Percentiles rank a stretch among this genome's conserved stretches.
phyloP scores from a whole-genome alignment of 371 early-diverging fungal species.

The Cokeromyces recurvatus region DNA sequence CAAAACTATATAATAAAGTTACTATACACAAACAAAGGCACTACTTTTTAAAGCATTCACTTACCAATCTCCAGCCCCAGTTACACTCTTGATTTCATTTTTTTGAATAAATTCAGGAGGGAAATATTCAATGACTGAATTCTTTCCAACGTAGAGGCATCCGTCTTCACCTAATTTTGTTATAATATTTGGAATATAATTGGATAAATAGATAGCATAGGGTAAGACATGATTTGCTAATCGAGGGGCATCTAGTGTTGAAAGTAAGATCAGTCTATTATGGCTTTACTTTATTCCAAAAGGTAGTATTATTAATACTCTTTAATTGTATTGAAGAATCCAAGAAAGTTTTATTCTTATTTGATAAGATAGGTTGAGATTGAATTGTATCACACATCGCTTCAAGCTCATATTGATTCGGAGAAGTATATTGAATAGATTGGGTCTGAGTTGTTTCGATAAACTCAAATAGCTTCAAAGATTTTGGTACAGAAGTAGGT shows the following conservation, averaged over 20 bases:
- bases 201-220: slow-evolving; percentile 24
- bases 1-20: slow-evolving; percentile 26
- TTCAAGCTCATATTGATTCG: slow-evolving; percentile 63
- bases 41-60: background rate
- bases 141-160: slow-evolving; percentile 31
- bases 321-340: background rate
- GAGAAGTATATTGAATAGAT: slow-evolving; percentile 52
- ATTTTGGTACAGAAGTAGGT: slow-evolving; percentile 88
- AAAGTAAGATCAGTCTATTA: background rate
- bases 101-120: slow-evolving; percentile 31
- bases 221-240: slow-evolving; percentile 18
- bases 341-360: background rate
- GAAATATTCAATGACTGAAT: slow-evolving; percentile 25
- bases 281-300: background rate
- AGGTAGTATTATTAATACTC: background rate
- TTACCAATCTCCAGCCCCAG: slow-evolving; percentile 75
- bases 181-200: slow-evolving; percentile 46
- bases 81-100: slow-evolving; percentile 49
- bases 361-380: background rate
- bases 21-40: background rate
- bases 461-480: slow-evolving; percentile 51
- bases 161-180: slow-evolving; percentile 58
- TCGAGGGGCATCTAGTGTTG: slow-evolving; percentile 11
- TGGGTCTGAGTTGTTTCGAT: slow-evolving; percentile 9
- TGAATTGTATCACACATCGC: slow-evolving; percentile 56